These are phyloP conservation scores for Piedraia hortae DNA, from an alignment of 2,329 filamentous ascomycete species.

Conservation along the genomic window DNA sequence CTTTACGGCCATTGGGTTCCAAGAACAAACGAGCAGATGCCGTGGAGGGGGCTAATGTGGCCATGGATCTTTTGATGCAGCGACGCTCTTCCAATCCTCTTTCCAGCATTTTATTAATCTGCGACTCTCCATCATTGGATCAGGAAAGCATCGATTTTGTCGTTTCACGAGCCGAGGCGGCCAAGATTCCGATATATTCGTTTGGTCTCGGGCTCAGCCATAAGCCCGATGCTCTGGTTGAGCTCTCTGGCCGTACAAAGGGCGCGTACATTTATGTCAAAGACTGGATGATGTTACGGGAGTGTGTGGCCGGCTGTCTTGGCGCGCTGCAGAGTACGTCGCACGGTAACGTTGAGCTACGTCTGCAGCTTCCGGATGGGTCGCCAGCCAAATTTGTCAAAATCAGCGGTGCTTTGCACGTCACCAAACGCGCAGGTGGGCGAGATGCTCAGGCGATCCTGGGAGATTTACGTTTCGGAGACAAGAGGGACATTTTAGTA, in stretches of 20 bases:
- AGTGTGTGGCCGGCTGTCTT: slow-evolving; percentile 80
- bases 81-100: slow-evolving; percentile 87
- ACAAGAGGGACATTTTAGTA: slow-evolving; percentile 82
- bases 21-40: slow-evolving; percentile 93
- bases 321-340: slow-evolving; percentile 79
- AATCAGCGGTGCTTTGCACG: slow-evolving; percentile 85
- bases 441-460: slow-evolving; percentile 79
- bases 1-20: slow-evolving; percentile 78
- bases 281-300: slow-evolving; percentile 99
- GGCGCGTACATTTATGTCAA: slow-evolving; percentile 96
- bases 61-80: slow-evolving; percentile 97
- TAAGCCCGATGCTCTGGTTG: slow-evolving; percentile 97
- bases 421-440: slow-evolving; percentile 84
- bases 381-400: slow-evolving; percentile 97
- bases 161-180: slow-evolving; percentile 81
- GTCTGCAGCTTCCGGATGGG: slow-evolving; percentile 76
- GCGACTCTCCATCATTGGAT: slow-evolving; percentile 85
- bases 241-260: slow-evolving; percentile 82
- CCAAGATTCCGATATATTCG: slow-evolving; percentile 92
- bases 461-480: slow-evolving; percentile 79
- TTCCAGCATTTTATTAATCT: slow-evolving; percentile 85
- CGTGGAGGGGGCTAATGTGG: slow-evolving; percentile 88
- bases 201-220: slow-evolving; percentile 92
- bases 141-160: slow-evolving; percentile 93
- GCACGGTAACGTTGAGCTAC: slow-evolving; percentile 95